Percentiles rank a stretch among this genome's conserved stretches.
Conservation (phyloP, 768 basidiomycete genomes). For the Artomyces pyxidatus region DNA sequence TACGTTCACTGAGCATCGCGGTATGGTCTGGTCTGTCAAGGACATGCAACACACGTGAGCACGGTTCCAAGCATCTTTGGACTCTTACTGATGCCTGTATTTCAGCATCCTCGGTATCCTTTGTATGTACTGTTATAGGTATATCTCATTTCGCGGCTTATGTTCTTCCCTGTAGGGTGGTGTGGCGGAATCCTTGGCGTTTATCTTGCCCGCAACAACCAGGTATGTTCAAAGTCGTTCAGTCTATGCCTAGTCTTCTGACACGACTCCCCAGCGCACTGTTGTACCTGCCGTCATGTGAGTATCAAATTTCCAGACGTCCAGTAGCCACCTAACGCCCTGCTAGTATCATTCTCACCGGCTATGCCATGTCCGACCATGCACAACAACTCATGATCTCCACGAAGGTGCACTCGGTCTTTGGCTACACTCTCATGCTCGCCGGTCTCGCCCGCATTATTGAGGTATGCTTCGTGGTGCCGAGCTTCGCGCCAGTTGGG, state of each 20-base stretch:
- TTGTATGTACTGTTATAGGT: constrained; percentile 36
- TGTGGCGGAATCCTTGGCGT: constrained; percentile 86
- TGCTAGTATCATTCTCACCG: constrained; percentile 75
- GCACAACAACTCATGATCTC: constrained; percentile 79
- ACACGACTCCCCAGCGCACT: constrained; percentile 41
- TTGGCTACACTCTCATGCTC: constrained; percentile 79
- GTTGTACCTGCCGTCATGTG: constrained; percentile 80
- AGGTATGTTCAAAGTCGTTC: constrained; percentile 33
- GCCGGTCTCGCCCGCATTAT: constrained; percentile 75
- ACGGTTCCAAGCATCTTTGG: background rate
- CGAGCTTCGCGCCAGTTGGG: constrained; percentile 26
- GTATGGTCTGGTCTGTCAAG: constrained; percentile 75
- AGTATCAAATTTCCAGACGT: constrained; percentile 18
- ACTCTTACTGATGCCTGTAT: constrained; percentile 1
- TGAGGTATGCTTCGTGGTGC: constrained; percentile 74
- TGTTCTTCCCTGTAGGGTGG: constrained; percentile 60
- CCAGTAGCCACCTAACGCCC: background rate
- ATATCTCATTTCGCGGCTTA: constrained; percentile 1
- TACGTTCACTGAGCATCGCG: constrained; percentile 89
- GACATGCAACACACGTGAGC: constrained; percentile 92
- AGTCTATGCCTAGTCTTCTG: background rate
- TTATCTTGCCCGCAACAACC: constrained; percentile 69
- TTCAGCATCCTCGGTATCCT: constrained; percentile 63
- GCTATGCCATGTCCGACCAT: constrained; percentile 92
- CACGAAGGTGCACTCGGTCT: constrained; percentile 76